A percentile compares a stretch with the other conserved stretches of the same genome.
Evolutionary conservation across 306 rosid species (phyloP).

Genomic region (Echinosophora koreensis): DNA sequence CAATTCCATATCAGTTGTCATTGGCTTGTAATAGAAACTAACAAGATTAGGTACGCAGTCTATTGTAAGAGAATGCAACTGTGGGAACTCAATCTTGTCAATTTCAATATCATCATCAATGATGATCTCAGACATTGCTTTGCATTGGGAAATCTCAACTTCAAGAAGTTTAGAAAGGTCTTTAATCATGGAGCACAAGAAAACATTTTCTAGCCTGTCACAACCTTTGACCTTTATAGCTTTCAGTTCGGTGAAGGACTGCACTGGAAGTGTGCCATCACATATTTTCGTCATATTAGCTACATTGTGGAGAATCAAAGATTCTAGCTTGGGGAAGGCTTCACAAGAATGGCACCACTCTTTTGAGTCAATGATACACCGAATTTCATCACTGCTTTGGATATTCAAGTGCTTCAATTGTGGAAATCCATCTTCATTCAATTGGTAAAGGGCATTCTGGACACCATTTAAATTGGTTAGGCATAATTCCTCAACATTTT

Average conservation of each 20-base stretch:
- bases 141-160: slow-evolving; percentile 2
- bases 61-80: slow-evolving; percentile 2
- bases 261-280: not conserved
- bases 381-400: not conserved
- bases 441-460: not conserved
- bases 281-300: not conserved
- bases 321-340: not conserved
- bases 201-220: slow-evolving; percentile 8
- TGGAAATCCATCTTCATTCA: not conserved
- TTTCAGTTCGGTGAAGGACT: not conserved
- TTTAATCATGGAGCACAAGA: not conserved
- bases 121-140: slow-evolving; percentile 1
- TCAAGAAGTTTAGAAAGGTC: slow-evolving; percentile 14
- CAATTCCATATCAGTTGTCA: not conserved
- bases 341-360: no score
- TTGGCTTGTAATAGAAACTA: not conserved
- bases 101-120: not conserved
- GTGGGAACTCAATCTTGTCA: not conserved
- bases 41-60: not conserved
- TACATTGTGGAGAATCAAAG: not conserved
- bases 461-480: not conserved
- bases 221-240: not conserved
- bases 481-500: not conserved
- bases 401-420: not conserved
- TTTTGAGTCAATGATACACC: not conserved